Evolutionary conservation across 2,329 filamentous ascomycete genomes (phyloP), one percentile per base, ranked within the genome.

Genomic region (Fusarium sororula): DNA sequence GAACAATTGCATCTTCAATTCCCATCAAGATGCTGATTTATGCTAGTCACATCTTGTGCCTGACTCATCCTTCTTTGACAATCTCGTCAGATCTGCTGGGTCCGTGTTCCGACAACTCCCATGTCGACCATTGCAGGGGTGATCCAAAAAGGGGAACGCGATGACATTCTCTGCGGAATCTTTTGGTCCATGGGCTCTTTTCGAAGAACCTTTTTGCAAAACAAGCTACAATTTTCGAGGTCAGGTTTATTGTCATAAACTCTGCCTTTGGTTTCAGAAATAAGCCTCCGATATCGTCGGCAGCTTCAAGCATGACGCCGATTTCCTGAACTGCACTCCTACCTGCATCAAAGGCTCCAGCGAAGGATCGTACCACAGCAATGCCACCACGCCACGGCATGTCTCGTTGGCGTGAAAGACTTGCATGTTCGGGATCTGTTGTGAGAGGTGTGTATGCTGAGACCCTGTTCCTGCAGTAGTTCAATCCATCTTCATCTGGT

Each of bases 401-500:
- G 48, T 45, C 63, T 64, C 47, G 50, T 58, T 63, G 61, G 62
- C 58, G 51, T 65, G 44, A 53, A 53, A 66, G 54, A 61, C 56
- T 56, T 68, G 53, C 48, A 44, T 58, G 39, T 66, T 57, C 68
- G 62, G 63, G 58, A 70, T 63, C 71, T 58, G 74, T 66, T 47
- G 44, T 58, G 51, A 51, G 32, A 72, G 62, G 65, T 65, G 60
- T 70, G 63, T 68, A 63, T 59, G 45, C 61, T 59, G 62, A 57
- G 72, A 59, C 74, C 75, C 71, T 79, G 77, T 78, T 79, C 77
- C 75, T 79, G 76, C 75, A 79, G 70, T 77, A 76, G 75, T 41
- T 72, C 73, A 61, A 65, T 72, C 58, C 75, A 75, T 75, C 75
- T 63, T 76, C 75, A 78, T 78, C 68, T 53, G 51, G 76, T 77